Conservation (phyloP, 306 rosid species). For the Arachis hypogaea region DNA sequence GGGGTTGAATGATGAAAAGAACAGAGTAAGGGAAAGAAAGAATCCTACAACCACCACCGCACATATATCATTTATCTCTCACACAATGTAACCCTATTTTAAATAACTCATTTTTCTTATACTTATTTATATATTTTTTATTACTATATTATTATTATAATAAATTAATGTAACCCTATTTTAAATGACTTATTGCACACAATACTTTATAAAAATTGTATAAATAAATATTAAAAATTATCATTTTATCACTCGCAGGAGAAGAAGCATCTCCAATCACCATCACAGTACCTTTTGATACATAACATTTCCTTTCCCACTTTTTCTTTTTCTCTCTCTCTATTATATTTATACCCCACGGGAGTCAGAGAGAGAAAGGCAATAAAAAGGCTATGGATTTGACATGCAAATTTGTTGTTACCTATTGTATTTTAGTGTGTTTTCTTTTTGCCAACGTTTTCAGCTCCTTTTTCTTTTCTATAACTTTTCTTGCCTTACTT, state of each 20-base stretch:
- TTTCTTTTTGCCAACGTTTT: conserved; percentile 57
- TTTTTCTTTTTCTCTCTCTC: conserved; percentile 30
- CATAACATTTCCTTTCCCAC: conserved; percentile 28
- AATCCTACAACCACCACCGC: conserved; percentile 53
- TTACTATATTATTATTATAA: too few species aligned
- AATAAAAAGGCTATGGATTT: conserved; percentile 62
- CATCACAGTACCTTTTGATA: conserved; percentile 37
- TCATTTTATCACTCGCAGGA: neutral
- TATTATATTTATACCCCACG: conserved; percentile 34
- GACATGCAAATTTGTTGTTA: conserved; percentile 64
- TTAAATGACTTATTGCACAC: too few species aligned
- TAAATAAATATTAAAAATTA: too few species aligned
- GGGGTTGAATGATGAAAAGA: neutral
- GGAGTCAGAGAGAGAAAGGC: conserved; percentile 26
- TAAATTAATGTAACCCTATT: too few species aligned
- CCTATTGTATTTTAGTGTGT: conserved; percentile 42
- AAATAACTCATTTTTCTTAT: too few species aligned
- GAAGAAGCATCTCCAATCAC: conserved; percentile 43
- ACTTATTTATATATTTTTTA: too few species aligned
- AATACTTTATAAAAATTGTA: too few species aligned
- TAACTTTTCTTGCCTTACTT: neutral
- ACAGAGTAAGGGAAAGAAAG: neutral
- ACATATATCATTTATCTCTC: conserved; percentile 30
- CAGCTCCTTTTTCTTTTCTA: conserved; percentile 38
- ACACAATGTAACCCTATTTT: neutral